Conservation (phyloP, 2,329 filamentous ascomycete species). For the Trichoderma sp. region DNA sequence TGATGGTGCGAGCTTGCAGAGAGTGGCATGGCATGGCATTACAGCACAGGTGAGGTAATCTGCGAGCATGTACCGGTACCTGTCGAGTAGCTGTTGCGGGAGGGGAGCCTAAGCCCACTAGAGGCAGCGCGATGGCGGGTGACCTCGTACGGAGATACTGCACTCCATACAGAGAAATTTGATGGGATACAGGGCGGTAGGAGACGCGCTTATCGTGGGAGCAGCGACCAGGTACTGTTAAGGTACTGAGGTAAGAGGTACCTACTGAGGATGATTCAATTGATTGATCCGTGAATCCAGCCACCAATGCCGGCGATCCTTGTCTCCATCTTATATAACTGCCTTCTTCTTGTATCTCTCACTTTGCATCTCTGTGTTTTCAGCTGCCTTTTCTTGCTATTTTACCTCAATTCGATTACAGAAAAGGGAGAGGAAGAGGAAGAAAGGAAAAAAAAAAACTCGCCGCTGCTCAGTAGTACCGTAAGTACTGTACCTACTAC, state of each 20-base stretch:
- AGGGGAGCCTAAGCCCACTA: constrained; percentile 15
- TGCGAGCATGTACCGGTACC: neutral
- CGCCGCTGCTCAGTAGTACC: neutral
- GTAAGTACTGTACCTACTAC: neutral
- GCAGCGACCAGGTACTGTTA: neutral
- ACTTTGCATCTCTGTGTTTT: neutral
- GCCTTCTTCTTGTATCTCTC: neutral
- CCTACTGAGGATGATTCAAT: neutral
- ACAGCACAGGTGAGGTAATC: constrained; percentile 13
- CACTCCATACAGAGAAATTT: constrained; percentile 14
- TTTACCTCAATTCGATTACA: neutral
- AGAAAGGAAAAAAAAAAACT: neutral
- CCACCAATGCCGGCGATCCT: neutral
- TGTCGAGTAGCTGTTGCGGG: neutral
- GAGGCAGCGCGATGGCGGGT: constrained; percentile 14
- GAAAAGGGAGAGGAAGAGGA: too few relatives aligned
- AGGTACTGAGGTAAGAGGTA: neutral
- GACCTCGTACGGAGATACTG: constrained; percentile 12
- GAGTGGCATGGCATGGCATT: neutral
- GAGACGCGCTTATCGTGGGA: constrained; percentile 15
- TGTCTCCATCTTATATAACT: neutral
- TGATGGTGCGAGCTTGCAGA: neutral
- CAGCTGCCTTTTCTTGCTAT: neutral
- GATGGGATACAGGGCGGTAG: constrained; percentile 8
- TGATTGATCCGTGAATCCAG: neutral